A percentile compares a stretch with the other conserved stretches of the same genome.
Conservation (phyloP, 768 basidiomycete species). For the Panus rudis region DNA sequence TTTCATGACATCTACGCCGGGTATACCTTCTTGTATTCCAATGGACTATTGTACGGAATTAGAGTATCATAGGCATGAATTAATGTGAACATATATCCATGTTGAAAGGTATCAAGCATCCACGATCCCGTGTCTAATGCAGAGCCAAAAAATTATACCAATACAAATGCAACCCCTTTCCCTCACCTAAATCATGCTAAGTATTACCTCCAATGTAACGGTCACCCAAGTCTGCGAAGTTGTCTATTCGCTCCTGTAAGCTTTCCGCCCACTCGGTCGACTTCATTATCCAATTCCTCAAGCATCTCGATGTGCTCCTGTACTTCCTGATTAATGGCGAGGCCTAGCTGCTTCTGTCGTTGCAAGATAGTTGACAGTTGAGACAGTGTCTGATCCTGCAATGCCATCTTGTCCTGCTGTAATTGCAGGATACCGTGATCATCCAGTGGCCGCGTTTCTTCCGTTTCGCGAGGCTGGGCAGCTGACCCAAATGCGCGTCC, state of each 20-base stretch:
- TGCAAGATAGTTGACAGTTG: conserved; percentile 75
- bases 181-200: no score
- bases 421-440: conserved; percentile 72
- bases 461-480: conserved; percentile 66
- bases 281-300: conserved; percentile 68
- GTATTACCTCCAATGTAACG: no score
- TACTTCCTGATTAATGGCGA: conserved; percentile 82
- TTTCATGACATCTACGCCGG: no score
- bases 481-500: conserved; percentile 76
- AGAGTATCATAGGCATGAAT: neutral
- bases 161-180: no score
- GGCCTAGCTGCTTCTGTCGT: conserved; percentile 79
- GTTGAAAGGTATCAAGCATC: neutral
- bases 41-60: neutral
- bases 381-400: conserved; percentile 79
- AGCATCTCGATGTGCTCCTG: conserved; percentile 78
- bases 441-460: conserved; percentile 82
- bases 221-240: conserved; percentile 67
- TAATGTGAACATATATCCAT: neutral
- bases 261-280: conserved; percentile 74
- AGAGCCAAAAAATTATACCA: no score
- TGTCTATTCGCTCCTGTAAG: conserved; percentile 75
- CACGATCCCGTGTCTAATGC: no score
- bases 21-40: conserved; percentile 16
- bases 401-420: conserved; percentile 73